Conservation (phyloP, 257 asterid species). For the Eustoma russellianum region DNA sequence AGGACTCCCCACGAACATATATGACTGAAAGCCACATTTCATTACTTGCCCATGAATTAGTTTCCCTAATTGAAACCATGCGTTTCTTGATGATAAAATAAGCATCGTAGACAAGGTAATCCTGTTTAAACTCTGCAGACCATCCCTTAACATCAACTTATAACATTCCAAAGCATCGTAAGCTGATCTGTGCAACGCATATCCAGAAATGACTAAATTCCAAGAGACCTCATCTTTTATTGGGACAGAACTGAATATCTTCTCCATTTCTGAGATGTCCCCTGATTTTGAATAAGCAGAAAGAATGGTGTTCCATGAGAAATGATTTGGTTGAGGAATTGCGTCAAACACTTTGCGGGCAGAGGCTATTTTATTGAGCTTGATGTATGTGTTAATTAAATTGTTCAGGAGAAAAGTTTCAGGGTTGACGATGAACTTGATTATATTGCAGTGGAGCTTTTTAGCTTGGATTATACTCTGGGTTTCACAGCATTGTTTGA, state of each 20-base stretch:
- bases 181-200: slow-evolving; percentile 32
- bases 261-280: slow-evolving; percentile 38
- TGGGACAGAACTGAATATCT: slow-evolving; percentile 45
- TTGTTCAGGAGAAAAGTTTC: slow-evolving; percentile 74
- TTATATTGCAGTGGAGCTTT: slow-evolving; percentile 57
- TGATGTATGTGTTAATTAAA: slow-evolving; percentile 32
- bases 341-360: slow-evolving; percentile 70
- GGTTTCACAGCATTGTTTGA: slow-evolving; percentile 61
- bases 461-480: slow-evolving; percentile 39
- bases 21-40: slow-evolving; percentile 62
- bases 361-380: slow-evolving; percentile 26
- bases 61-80: slow-evolving; percentile 56
- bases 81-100: slow-evolving; percentile 46
- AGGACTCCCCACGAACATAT: slow-evolving; percentile 74
- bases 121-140: slow-evolving; percentile 47
- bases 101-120: slow-evolving; percentile 63
- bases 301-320: slow-evolving; percentile 79
- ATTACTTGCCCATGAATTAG: slow-evolving; percentile 70
- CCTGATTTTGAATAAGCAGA: slow-evolving; percentile 62
- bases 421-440: slow-evolving; percentile 41
- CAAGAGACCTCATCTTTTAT: slow-evolving; percentile 78
- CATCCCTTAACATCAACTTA: slow-evolving; percentile 53
- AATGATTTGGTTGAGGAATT: slow-evolving; percentile 52
- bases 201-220: slow-evolving; percentile 85
- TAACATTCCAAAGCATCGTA: slow-evolving; percentile 60